A percentile compares a stretch with the other conserved stretches of the same genome.
Conservation (phyloP, 345 rosid species). For the Zanthoxylum bungeanum region DNA sequence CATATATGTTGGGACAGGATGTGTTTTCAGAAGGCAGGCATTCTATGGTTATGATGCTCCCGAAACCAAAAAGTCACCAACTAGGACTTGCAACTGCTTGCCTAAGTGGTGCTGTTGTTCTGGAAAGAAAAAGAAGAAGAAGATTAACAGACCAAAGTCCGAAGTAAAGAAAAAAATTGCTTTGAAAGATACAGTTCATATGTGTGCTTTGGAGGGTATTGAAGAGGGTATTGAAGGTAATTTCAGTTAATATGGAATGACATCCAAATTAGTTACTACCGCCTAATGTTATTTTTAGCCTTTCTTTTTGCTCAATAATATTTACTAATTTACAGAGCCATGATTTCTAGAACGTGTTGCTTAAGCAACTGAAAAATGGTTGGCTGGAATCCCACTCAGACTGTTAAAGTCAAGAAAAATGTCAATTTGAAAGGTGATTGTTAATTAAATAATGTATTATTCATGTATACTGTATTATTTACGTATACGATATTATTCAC, state of each 20-base stretch:
- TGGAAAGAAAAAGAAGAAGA: conserved; percentile 41
- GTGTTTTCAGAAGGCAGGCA: conserved; percentile 49
- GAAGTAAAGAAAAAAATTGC: conserved; percentile 22
- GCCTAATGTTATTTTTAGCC: background rate
- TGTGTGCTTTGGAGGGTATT: conserved; percentile 22
- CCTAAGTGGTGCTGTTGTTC: conserved; percentile 44
- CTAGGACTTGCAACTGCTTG: conserved; percentile 42
- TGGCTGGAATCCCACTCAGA: background rate
- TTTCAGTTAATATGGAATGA: background rate
- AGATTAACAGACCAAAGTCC: conserved; percentile 18
- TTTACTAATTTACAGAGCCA: background rate
- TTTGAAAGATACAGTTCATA: conserved; percentile 11
- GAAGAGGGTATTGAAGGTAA: conserved; percentile 45
- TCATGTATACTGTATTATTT: too few relatives aligned
- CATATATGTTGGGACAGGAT: conserved; percentile 48
- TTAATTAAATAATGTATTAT: too few relatives aligned
- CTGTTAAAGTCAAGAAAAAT: too few relatives aligned
- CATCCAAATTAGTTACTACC: background rate
- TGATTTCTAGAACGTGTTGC: background rate
- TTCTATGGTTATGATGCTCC: conserved; percentile 46
- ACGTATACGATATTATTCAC: too few relatives aligned
- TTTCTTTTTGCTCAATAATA: background rate
- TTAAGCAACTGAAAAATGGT: background rate
- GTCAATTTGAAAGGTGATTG: too few relatives aligned
- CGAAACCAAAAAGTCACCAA: conserved; percentile 31